Percentiles rank a stretch among this genome's conserved stretches.
phyloP scores from a whole-genome alignment of 2,329 filamentous ascomycete genomes.

The Xylariales sp. region DNA sequence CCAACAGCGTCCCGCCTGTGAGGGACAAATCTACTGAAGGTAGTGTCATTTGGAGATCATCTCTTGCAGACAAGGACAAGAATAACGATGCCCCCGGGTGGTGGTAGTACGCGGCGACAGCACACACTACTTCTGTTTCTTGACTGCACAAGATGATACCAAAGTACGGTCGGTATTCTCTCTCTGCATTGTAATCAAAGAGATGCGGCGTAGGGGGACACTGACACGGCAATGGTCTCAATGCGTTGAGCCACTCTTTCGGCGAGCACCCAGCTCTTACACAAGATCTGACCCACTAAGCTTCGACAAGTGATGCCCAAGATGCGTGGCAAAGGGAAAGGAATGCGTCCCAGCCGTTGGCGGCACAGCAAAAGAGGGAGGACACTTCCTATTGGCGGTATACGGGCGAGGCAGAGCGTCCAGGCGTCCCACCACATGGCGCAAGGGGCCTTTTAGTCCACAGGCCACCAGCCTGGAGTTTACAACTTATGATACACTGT shows the following conservation, averaged over 20 bases:
- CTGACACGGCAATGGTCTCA: not conserved
- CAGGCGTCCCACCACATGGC: not conserved
- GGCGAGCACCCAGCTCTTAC: not conserved
- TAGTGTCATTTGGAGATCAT: slow-evolving; percentile 13
- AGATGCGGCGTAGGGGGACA: no score
- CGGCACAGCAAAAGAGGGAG: slow-evolving; percentile 2
- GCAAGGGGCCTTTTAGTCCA: slow-evolving; percentile 6
- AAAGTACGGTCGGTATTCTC: no score
- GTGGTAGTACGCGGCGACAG: slow-evolving; percentile 13
- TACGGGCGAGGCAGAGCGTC: slow-evolving; percentile 3
- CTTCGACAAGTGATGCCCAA: not conserved
- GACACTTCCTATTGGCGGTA: not conserved
- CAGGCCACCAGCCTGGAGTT: slow-evolving; percentile 2
- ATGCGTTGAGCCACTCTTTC: not conserved
- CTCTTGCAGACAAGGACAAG: slow-evolving; percentile 15
- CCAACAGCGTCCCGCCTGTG: slow-evolving; percentile 19
- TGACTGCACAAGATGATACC: slow-evolving; percentile 13
- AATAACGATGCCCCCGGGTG: slow-evolving; percentile 19
- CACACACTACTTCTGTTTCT: slow-evolving; percentile 12
- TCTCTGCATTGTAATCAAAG: slow-evolving; percentile 1
- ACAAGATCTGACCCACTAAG: no score
- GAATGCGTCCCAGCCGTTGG: not conserved
- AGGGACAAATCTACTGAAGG: slow-evolving; percentile 20
- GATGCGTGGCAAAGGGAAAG: not conserved
- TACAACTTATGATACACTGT: slow-evolving; percentile 4